Percentiles rank a stretch among this genome's conserved stretches.
phyloP scores from a whole-genome alignment of 1,139 yeast species.

The Blastobotrys ciferrii region DNA sequence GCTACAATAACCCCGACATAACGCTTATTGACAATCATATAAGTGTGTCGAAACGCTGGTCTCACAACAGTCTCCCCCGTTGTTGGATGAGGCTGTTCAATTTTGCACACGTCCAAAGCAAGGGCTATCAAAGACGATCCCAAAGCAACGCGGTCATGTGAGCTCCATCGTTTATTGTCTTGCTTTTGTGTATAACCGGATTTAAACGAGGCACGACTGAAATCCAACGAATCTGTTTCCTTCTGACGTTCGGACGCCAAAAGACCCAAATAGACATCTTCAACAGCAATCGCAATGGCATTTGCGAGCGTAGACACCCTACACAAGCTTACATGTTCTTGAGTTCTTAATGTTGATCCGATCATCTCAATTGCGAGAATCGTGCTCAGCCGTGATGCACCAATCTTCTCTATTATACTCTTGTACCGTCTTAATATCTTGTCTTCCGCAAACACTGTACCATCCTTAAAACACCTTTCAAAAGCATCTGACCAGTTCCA shows the following conservation, averaged over 20 bases:
- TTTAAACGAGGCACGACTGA: slow-evolving; percentile 41
- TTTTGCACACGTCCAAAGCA: slow-evolving; percentile 56
- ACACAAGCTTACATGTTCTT: background rate
- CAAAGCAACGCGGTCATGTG: slow-evolving; percentile 61
- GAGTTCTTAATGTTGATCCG: background rate
- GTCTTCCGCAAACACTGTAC: slow-evolving; percentile 43
- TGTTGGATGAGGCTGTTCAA: slow-evolving; percentile 52
- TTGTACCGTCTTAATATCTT: background rate
- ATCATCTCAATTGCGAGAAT: slow-evolving; percentile 18
- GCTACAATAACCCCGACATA: slow-evolving; percentile 72
- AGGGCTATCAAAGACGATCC: slow-evolving; percentile 70
- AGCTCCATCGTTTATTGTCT: slow-evolving; percentile 36
- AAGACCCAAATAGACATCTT: slow-evolving; percentile 12
- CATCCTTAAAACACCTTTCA: slow-evolving; percentile 4
- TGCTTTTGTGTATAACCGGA: slow-evolving; percentile 37
- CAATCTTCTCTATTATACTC: slow-evolving; percentile 32
- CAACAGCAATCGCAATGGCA: slow-evolving; percentile 14
- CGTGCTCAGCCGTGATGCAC: slow-evolving; percentile 35
- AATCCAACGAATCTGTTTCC: slow-evolving; percentile 23
- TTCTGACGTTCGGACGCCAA: slow-evolving; percentile 1
- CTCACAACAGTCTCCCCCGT: slow-evolving; percentile 44
- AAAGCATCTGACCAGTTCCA: slow-evolving; percentile 35
- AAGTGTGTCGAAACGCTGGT: slow-evolving; percentile 85
- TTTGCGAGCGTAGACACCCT: background rate
- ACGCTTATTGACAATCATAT: slow-evolving; percentile 65